phyloP scores from a whole-genome alignment of 2,329 filamentous ascomycete species.

The Pseudodiploospora longispora region DNA sequence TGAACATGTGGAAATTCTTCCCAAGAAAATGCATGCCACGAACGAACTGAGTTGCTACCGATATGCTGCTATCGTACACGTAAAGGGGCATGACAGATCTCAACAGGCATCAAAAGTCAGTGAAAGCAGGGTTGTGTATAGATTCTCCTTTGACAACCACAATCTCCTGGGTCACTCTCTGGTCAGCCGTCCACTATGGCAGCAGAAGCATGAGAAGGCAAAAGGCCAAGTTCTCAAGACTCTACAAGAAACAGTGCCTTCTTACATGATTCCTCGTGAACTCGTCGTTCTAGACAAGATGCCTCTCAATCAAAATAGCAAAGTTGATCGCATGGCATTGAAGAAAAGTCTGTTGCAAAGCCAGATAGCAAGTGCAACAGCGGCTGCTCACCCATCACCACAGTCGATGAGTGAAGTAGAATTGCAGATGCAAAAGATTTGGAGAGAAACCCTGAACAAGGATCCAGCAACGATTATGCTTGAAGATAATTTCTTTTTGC shows the following conservation, averaged over 20 bases:
- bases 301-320: constrained; percentile 18
- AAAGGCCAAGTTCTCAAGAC: neutral
- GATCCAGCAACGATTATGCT: too few species aligned
- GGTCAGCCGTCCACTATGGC: constrained; percentile 12
- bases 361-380: too few species aligned
- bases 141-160: constrained; percentile 15
- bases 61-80: neutral
- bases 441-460: too few species aligned
- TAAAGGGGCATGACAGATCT: neutral
- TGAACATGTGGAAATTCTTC: constrained; percentile 5
- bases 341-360: too few species aligned
- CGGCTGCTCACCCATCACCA: too few species aligned
- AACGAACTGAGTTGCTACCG: constrained; percentile 5
- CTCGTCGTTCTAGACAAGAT: constrained; percentile 16
- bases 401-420: too few species aligned
- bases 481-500: too few species aligned
- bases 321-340: constrained; percentile 15
- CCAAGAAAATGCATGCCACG: constrained; percentile 4
- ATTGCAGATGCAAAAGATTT: too few species aligned
- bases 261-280: constrained; percentile 18
- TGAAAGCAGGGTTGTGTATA: constrained; percentile 9
- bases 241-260: constrained; percentile 9
- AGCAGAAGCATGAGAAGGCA: constrained; percentile 2
- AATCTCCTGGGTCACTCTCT: constrained; percentile 1
- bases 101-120: constrained; percentile 2